Base-by-base conservation (phyloP, 176 grass and related monocot species). In the Oryza brachyantha region DNA sequence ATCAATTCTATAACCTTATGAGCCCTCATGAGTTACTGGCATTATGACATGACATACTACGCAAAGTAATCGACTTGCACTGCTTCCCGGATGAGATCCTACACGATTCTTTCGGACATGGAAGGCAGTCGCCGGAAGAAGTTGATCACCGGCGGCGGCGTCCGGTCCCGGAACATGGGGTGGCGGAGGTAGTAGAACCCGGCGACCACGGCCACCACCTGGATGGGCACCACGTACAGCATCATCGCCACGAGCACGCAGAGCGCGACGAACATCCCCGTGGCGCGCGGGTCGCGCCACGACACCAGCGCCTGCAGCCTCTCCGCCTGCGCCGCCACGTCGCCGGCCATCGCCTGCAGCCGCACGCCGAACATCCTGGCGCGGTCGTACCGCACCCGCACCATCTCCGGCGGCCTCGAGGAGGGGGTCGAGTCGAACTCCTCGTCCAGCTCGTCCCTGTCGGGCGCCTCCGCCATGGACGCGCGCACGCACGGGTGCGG, bases 401-500 rank as follows among this genome's bases (percentile, higher is more conserved):
- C 90, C 59, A 91, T 85, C 80, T 94, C 96, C 7, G 85, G 52
- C 34, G 79, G 42, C 61, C 86, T 55, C n/a, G 50, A 68, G 73
- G 90, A 93, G 28, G 92, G 96, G 21, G 89, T 6, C 13, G 84
- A 13, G 85, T 98, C 96, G 69, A 98, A 95, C 78, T 98, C 96
- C 83, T 98, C 96, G 74, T 98, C 92, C 32, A 98, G 77, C 52
- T 95, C 96, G 83, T 99, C 96, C 45, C 88, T 77, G 61, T 95
- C 90, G 9, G 64, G 65, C 5, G 87, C 62, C 92, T 99, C 90
- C 57, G 83, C 92, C 68, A 93, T 64, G 43, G 96, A 99, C 62
- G 79, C 86, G 62, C 86, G 76, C 73, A 91, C 76, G 61, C 92
- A 95, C 24, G 84, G 92, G 85, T 91, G 88, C 13, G 87, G 71